Evolutionary conservation across 2,329 filamentous ascomycete genomes (phyloP).

Genomic region (Neofusicoccum ribis): DNA sequence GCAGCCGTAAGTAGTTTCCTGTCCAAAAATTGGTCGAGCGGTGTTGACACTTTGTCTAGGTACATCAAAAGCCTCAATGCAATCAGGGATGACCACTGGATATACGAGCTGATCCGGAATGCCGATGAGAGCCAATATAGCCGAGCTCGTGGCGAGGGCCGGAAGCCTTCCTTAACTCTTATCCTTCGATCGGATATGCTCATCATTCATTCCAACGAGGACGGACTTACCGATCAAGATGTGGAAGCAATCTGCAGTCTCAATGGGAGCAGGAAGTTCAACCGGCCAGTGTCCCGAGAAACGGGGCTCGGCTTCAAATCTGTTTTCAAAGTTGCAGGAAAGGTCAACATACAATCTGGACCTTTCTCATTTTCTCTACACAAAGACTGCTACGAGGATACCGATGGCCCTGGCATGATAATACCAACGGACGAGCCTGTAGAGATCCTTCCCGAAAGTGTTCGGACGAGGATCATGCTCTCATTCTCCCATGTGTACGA

Average conservation of each 20-base stretch:
- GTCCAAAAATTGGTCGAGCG: no score
- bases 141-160: not conserved
- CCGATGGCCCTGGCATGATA: slow-evolving; percentile 55
- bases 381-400: slow-evolving; percentile 30
- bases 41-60: not conserved
- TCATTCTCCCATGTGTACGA: not conserved
- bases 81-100: slow-evolving; percentile 27
- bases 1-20: not conserved
- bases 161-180: slow-evolving; percentile 27
- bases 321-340: slow-evolving; percentile 36
- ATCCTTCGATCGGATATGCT: slow-evolving; percentile 32
- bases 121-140: slow-evolving; percentile 43
- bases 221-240: slow-evolving; percentile 31
- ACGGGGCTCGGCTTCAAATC: slow-evolving; percentile 42
- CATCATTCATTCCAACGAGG: slow-evolving; percentile 33
- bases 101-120: slow-evolving; percentile 43
- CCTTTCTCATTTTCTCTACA: slow-evolving; percentile 40
- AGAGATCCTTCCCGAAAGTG: slow-evolving; percentile 14
- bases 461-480: slow-evolving; percentile 27
- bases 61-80: not conserved
- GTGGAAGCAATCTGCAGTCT: slow-evolving; percentile 50
- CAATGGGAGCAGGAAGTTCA: slow-evolving; percentile 45
- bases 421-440: slow-evolving; percentile 39
- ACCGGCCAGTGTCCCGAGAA: slow-evolving; percentile 31
- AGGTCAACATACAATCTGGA: slow-evolving; percentile 43